phyloP scores from a whole-genome alignment of 116 monocot species.

The Papilionanthe hybrid region DNA sequence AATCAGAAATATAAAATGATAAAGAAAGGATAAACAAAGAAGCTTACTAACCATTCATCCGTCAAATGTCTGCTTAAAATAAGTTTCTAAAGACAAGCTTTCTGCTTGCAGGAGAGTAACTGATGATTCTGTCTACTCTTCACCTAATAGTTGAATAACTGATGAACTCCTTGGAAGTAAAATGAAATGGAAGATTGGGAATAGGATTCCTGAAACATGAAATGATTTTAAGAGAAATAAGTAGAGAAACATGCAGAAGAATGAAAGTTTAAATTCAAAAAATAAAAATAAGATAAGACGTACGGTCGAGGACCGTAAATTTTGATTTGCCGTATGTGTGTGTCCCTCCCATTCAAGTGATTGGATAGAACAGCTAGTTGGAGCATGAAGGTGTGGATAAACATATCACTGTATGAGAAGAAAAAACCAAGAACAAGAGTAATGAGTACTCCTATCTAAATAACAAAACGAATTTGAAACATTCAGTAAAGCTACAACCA shows the following conservation, averaged over 20 bases:
- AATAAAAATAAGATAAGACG: conserved; percentile 11
- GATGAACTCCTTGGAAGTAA: conserved; percentile 73
- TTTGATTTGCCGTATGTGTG: conserved; percentile 71
- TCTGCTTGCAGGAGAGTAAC: not conserved
- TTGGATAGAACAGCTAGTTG: conserved; percentile 18
- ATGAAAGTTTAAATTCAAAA: not conserved
- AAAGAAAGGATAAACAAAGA: not conserved
- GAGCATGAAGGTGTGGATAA: conserved; percentile 95
- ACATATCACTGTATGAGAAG: conserved; percentile 56
- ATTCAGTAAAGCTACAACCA: not conserved
- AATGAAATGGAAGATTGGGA: conserved; percentile 90
- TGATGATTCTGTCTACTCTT: conserved; percentile 3
- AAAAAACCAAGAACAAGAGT: conserved; percentile 7
- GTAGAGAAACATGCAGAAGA: not conserved
- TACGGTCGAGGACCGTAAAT: conserved; percentile 87
- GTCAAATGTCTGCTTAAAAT: not conserved
- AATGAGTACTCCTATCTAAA: not conserved
- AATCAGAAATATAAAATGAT: not conserved
- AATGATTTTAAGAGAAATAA: not conserved
- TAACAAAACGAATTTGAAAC: not conserved
- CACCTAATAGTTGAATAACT: conserved; percentile 71
- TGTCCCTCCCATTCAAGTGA: conserved; percentile 32
- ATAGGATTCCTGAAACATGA: conserved; percentile 75
- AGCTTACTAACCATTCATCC: not conserved
- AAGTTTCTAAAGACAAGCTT: not conserved